Evolutionary conservation across 805 yeast species (phyloP), one percentile per base, ranked within the genome.

Genomic region (Ogataea pini): DNA sequence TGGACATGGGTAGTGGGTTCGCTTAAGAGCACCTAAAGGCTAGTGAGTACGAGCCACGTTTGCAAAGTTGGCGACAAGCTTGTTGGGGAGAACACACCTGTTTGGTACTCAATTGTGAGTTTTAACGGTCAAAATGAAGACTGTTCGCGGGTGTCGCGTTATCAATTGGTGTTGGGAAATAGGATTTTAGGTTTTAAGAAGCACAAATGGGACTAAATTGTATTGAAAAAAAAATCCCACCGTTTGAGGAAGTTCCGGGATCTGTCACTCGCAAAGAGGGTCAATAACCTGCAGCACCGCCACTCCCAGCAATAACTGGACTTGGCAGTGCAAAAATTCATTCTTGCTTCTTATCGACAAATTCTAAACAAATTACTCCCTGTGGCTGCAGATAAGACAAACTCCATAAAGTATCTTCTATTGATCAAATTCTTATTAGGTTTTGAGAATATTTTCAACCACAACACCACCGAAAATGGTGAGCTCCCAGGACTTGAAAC

Each of bases 1-100:
- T 42, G 28, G 27, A 41, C 50, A 47, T 47, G 22, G 8, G 25
- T 18, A 9, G 16, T 3, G 20, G 5, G 13, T 14, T 19, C 19
- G 37, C 9, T 9, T 38, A 7, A 22, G 10, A 24, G 28, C 25
- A 16, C 32, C 13, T 14, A 10, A 39, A 27, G 33, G 4, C 20
- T 7, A 7, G 32, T 24, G 27, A 38, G 14, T 10, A 17, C 22
- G 34, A 39, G 32, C n/a, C 42, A 27, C 32, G 24, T 17, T 20
- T n/a, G 31, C 37, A 29, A 9, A 14, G 29, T 18, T 6, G 3
- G 19, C 22, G 27, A 20, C 18, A 8, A n/a, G 16, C 34, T 31
- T 17, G 34, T 17, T 31, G 17, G 5, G 9, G 13, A 31, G 13
- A 4, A 31, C 34, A 8, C 34, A n/a, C 34, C 34, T 31, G 18